Base-by-base conservation (phyloP, 257 asterid genomes). In the Agastache rugosa region DNA sequence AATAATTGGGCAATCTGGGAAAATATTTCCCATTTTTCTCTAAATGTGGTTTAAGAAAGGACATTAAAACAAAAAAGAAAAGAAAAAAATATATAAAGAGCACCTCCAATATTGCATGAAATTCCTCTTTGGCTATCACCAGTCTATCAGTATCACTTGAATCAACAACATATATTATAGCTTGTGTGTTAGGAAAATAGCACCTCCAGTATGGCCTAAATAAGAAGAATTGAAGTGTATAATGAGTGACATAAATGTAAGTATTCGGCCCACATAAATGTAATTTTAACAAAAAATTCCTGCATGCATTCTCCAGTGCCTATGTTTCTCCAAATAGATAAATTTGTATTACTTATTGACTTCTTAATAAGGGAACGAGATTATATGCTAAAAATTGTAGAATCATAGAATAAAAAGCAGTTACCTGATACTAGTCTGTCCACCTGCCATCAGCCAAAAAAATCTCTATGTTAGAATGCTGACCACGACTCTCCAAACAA, bases 361-460 rank as follows among this genome's bases (percentile, higher is more conserved):
- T 69, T 50, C 29, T 19, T 16, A 14, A 45, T 31, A 61, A 29
- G 0, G 29, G 50, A 71, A 16, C 14, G n/a, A 54, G 29, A 12
- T 62, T 10, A 62, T 62, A 14, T 62, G 68, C 47, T 51, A 83
- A n/a, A 72, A 66, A 73, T n/a, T 25, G 66, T 34, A 75, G 44
- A 81, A 78, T 59, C 53, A 72, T 41, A 76, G 50, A 48, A 50
- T 59, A 17, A 51, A 68, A 63, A 0, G 17, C 22, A 69, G 64
- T 75, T 88, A 94, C 97, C 99, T 88, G 78, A 92, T 94, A 85
- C 97, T 94, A 39, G 99, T 94, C 87, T 94, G 99, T n/a, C 99
- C 99, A 77, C 99, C 99, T 94, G 97, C 77, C 86, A 80, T 63
- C 47, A 48, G 58, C 55, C 63, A 77, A 78, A 69, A 67, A 68